phyloP scores from a whole-genome alignment of 805 yeast species.

The Candida nonsorbophila region DNA sequence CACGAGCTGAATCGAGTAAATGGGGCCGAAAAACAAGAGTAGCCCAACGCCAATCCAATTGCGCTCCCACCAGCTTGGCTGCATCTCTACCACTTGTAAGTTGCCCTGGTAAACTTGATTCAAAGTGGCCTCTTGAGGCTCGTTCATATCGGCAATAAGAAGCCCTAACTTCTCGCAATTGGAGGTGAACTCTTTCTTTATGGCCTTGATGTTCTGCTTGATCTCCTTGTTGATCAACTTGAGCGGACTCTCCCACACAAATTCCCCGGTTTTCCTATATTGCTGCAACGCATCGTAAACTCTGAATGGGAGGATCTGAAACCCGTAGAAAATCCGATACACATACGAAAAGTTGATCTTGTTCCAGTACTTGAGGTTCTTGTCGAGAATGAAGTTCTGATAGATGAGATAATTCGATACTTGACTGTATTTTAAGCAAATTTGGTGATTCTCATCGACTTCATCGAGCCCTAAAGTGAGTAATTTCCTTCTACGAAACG shows the following conservation, averaged over 20 bases:
- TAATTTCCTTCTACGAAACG: no score
- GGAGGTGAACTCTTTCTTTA: constrained; percentile 16
- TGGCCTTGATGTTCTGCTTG: constrained; percentile 12
- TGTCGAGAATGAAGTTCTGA: constrained; percentile 26
- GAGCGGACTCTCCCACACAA: constrained; percentile 4
- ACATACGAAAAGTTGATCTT: constrained; percentile 17
- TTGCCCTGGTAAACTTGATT: neutral
- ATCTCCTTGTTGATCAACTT: constrained; percentile 21
- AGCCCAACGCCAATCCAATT: constrained; percentile 62
- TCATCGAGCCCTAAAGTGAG: no score
- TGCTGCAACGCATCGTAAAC: constrained; percentile 8
- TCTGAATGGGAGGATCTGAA: constrained; percentile 30
- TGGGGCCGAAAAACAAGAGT: constrained; percentile 48
- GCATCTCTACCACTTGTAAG: constrained; percentile 1
- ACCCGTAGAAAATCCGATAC: constrained; percentile 23
- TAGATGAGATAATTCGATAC: constrained; percentile 28
- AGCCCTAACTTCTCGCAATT: constrained; percentile 9
- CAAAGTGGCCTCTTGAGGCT: constrained; percentile 2
- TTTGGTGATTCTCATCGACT: no score
- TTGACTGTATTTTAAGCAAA: no score
- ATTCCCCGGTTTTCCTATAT: constrained; percentile 1
- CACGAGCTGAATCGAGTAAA: constrained; percentile 36
- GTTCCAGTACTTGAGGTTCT: constrained; percentile 32
- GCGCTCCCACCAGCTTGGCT: constrained; percentile 19
- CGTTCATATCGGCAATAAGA: constrained; percentile 6